Evolutionary conservation across 495 filamentous ascomycete species (phyloP).

Genomic region (Hypoxylon fragiforme): DNA sequence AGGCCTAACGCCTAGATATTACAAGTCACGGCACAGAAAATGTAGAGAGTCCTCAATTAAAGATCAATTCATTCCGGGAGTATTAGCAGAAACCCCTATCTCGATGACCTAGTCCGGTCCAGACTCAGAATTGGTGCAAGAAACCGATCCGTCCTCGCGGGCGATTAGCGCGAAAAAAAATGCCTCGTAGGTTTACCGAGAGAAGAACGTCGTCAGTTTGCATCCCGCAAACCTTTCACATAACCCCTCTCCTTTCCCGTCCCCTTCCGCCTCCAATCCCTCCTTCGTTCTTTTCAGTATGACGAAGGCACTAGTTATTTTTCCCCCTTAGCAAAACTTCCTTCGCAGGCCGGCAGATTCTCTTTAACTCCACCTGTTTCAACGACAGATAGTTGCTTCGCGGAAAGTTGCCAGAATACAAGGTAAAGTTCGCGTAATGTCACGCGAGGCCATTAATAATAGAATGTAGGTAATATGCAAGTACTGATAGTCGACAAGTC

Average conservation of each 20-base stretch:
- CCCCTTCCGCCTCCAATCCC: not conserved
- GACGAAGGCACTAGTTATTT: conserved; percentile 21
- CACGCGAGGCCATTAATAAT: conserved; percentile 37
- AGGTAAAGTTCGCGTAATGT: conserved; percentile 26
- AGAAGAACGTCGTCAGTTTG: conserved; percentile 6
- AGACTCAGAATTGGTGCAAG: conserved; percentile 24
- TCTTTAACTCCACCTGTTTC: conserved; percentile 33
- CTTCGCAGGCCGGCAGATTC: conserved; percentile 32
- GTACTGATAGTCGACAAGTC: conserved; percentile 4
- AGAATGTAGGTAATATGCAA: conserved; percentile 16
- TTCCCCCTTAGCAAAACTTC: conserved; percentile 19
- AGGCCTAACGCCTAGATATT: no score
- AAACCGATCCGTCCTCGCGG: conserved; percentile 21
- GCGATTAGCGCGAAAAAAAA: conserved; percentile 18
- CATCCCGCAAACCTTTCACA: not conserved
- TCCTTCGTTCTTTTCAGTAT: conserved; percentile 2
- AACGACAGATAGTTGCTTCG: conserved; percentile 38
- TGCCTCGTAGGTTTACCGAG: conserved; percentile 3
- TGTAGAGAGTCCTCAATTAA: conserved; percentile 4
- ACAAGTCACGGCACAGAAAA: not conserved
- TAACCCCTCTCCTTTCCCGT: not conserved
- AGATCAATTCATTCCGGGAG: conserved; percentile 19
- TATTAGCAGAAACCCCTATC: conserved; percentile 34
- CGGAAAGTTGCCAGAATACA: conserved; percentile 31
- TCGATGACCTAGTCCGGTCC: conserved; percentile 21